These are phyloP conservation scores for Magnolia officinalis DNA, from an alignment of 164 flowering plant genomes.

Conservation along the genomic window DNA sequence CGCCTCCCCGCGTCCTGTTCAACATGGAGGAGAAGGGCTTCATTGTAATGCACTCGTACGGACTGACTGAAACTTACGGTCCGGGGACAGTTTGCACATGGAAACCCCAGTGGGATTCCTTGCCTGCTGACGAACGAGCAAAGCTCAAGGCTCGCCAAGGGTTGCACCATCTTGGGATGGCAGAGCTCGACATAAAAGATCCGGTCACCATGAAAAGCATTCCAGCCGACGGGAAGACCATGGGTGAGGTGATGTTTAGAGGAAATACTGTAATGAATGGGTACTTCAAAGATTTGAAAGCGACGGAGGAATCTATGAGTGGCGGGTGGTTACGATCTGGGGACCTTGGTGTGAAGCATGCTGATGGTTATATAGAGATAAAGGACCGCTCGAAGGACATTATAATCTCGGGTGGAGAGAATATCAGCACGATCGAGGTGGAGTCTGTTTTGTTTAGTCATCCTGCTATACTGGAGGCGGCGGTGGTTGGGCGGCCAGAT, in stretches of 20 bases:
- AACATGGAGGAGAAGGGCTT: slow-evolving; percentile 55
- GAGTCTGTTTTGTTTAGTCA: slow-evolving; percentile 51
- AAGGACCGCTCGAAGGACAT: slow-evolving; percentile 59
- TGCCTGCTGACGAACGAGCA: slow-evolving; percentile 19
- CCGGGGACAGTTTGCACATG: slow-evolving; percentile 41
- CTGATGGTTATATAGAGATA: slow-evolving; percentile 47
- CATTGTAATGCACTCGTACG: slow-evolving; percentile 41
- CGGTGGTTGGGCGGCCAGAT: slow-evolving; percentile 57
- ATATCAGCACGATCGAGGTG: slow-evolving; percentile 57
- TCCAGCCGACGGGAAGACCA: slow-evolving; percentile 50
- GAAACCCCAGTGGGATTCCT: slow-evolving; percentile 38
- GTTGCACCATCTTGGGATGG: slow-evolving; percentile 32
- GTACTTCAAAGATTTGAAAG: slow-evolving; percentile 42
- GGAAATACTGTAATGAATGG: slow-evolving; percentile 73
- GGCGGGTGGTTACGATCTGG: slow-evolving; percentile 66
- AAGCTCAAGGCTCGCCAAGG: slow-evolving; percentile 32
- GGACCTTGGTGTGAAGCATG: slow-evolving; percentile 49
- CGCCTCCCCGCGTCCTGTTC: slow-evolving; percentile 24
- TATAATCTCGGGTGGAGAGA: slow-evolving; percentile 37
- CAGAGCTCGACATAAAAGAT: slow-evolving; percentile 62
- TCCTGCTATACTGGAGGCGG: slow-evolving; percentile 53
- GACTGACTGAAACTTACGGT: slow-evolving; percentile 76
- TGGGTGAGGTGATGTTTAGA: slow-evolving; percentile 75
- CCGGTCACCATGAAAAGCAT: slow-evolving; percentile 55
- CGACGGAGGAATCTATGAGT: slow-evolving; percentile 44